Evolutionary conservation across 163 green algal genomes (phyloP).

Genomic region (Scenedesmus sp.): DNA sequence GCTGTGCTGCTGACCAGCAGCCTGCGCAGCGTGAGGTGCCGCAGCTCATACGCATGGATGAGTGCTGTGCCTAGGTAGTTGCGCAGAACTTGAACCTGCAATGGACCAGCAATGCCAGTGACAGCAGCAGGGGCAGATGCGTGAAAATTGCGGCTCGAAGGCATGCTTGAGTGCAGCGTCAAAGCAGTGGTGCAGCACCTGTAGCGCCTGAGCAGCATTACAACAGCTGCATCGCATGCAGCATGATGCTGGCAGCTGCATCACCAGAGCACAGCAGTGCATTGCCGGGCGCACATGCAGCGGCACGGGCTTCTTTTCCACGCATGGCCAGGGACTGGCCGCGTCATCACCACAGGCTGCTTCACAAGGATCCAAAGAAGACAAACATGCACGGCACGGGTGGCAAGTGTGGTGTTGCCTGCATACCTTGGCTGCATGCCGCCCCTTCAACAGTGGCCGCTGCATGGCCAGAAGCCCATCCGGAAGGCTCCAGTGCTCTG

Average conservation of each 20-base stretch:
- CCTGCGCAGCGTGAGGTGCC: slow-evolving; percentile 48
- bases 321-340: too few species aligned
- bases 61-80: slow-evolving; percentile 73
- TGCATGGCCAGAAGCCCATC: slow-evolving; percentile 41
- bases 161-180: background rate
- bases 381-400: background rate
- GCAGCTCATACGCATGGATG: slow-evolving; percentile 66
- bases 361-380: background rate
- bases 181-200: background rate
- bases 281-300: background rate
- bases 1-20: slow-evolving; percentile 42
- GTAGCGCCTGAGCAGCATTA: background rate
- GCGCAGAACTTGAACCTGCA: slow-evolving; percentile 63
- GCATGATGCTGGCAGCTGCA: background rate
- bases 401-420: background rate
- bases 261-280: too few species aligned
- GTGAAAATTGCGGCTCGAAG: too few species aligned
- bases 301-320: too few species aligned
- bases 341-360: background rate
- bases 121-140: background rate
- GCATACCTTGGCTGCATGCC: slow-evolving; percentile 59
- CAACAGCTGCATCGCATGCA: background rate
- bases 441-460: slow-evolving; percentile 56
- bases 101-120: background rate
- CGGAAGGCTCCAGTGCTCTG: slow-evolving; percentile 1